Percentiles rank a stretch among this genome's conserved stretches.
These are phyloP conservation scores for Lactarius hatsudake DNA, from an alignment of 768 basidiomycete species.

Conservation along the genomic window DNA sequence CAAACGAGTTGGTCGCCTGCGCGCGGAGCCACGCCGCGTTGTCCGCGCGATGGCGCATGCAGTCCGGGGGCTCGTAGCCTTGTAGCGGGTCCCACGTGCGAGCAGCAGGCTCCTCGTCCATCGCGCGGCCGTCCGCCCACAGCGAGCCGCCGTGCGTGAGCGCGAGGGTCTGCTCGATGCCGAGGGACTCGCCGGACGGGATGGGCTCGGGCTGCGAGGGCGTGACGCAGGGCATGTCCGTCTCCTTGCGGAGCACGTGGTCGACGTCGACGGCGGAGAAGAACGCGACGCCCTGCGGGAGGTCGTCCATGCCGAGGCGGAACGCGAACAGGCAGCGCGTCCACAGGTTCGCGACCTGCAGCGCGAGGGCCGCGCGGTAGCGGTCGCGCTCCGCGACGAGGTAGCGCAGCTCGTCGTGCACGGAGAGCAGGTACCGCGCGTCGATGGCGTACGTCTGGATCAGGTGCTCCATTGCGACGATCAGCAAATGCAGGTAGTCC, in stretches of 20 bases:
- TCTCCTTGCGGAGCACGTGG: constrained; percentile 87
- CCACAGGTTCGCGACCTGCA: constrained; percentile 97
- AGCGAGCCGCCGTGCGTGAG: constrained; percentile 72
- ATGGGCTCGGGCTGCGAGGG: constrained; percentile 85
- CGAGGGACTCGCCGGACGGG: constrained; percentile 82
- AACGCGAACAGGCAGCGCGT: constrained; percentile 88
- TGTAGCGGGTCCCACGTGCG: constrained; percentile 29
- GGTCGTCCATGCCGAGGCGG: constrained; percentile 91
- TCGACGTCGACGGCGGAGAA: constrained; percentile 97
- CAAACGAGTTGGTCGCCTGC: constrained; percentile 69
- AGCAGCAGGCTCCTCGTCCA: constrained; percentile 36
- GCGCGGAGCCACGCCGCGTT: constrained; percentile 69
- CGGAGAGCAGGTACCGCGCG: constrained; percentile 92
- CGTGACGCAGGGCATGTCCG: constrained; percentile 93
- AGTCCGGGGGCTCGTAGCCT: constrained; percentile 59
- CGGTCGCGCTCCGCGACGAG: constrained; percentile 85
- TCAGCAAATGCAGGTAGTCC: constrained; percentile 94
- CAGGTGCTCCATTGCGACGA: constrained; percentile 92
- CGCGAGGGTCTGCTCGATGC: constrained; percentile 61
- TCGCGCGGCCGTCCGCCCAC: constrained; percentile 54
- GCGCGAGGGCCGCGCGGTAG: constrained; percentile 85
- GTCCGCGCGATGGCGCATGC: constrained; percentile 60
- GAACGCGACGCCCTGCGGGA: constrained; percentile 94
- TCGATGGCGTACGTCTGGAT: constrained; percentile 76
- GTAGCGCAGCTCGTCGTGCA: constrained; percentile 96